Conservation (phyloP, 2,329 filamentous ascomycete species). For the Aspergillus fructus region DNA sequence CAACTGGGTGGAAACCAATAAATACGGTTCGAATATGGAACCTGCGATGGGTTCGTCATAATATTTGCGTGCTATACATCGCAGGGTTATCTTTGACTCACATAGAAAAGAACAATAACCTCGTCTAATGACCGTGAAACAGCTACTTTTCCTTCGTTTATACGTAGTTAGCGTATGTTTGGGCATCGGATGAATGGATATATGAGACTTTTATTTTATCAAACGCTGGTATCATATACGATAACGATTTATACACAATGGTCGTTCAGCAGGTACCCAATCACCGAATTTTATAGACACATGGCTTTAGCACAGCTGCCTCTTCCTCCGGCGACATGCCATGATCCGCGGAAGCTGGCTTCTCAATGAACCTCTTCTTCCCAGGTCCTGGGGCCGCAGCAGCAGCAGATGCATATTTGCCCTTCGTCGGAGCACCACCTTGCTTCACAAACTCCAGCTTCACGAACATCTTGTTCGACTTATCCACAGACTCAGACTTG, state of each 20-base stretch:
- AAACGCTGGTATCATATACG: neutral
- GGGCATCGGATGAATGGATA: neutral
- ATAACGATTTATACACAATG: slow-evolving; percentile 2
- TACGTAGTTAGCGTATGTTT: neutral
- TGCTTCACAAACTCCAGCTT: slow-evolving; percentile 92
- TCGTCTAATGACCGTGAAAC: slow-evolving; percentile 21
- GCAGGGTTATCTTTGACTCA: slow-evolving; percentile 20
- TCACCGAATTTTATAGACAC: slow-evolving; percentile 82
- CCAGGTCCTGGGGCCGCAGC: slow-evolving; percentile 32
- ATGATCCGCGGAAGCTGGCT: slow-evolving; percentile 51
- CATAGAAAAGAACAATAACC: slow-evolving; percentile 32
- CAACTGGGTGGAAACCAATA: slow-evolving; percentile 54
- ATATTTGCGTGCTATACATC: slow-evolving; percentile 16
- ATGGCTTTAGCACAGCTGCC: slow-evolving; percentile 81
- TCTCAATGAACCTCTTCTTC: slow-evolving; percentile 59
- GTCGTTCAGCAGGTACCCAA: neutral
- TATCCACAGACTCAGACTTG: slow-evolving; percentile 70
- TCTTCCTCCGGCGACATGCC: slow-evolving; percentile 60
- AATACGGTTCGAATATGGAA: slow-evolving; percentile 16
- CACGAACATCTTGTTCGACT: slow-evolving; percentile 97
- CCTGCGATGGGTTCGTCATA: slow-evolving; percentile 12
- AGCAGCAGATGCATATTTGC: slow-evolving; percentile 60
- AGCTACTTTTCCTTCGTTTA: neutral
- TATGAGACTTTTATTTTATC: neutral
- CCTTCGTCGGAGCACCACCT: slow-evolving; percentile 65